Conservation (phyloP, 306 rosid genomes). For the Quercus cerris region DNA sequence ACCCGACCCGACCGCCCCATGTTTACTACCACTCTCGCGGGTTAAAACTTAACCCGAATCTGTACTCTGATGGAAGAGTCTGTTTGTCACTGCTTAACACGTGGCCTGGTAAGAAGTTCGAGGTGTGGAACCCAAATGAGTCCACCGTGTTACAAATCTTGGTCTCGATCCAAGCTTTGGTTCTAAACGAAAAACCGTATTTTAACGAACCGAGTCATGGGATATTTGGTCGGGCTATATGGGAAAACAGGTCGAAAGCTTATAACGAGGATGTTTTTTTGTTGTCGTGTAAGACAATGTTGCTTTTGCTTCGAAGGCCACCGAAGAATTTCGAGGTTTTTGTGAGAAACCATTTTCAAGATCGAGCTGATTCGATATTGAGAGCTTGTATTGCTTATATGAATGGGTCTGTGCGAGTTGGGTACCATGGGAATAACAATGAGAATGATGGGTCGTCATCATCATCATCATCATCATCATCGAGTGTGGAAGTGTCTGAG, state of each 20-base stretch:
- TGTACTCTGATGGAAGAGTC: slow-evolving; percentile 25
- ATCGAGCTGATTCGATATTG: slow-evolving; percentile 24
- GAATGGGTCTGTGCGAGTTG: slow-evolving; percentile 27
- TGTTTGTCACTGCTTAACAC: slow-evolving; percentile 63
- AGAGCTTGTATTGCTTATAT: slow-evolving; percentile 41
- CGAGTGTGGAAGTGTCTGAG: neutral
- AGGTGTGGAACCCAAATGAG: slow-evolving; percentile 37
- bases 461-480: too few species aligned
- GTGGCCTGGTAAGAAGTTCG: slow-evolving; percentile 16
- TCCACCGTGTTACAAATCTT: slow-evolving; percentile 56
- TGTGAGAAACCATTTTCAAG: slow-evolving; percentile 9
- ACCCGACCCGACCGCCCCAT: slow-evolving; percentile 41
- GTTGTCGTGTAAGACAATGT: slow-evolving; percentile 12
- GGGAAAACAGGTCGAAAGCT: slow-evolving; percentile 9
- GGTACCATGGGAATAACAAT: slow-evolving; percentile 2
- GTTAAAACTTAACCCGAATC: slow-evolving; percentile 33
- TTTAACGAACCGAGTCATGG: slow-evolving; percentile 44
- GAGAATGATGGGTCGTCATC: too few species aligned
- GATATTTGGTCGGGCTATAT: neutral
- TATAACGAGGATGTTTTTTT: slow-evolving; percentile 35
- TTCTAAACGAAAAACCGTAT: slow-evolving; percentile 49
- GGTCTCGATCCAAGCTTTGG: slow-evolving; percentile 56
- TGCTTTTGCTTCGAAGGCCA: slow-evolving; percentile 19
- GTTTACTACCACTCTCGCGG: slow-evolving; percentile 44
- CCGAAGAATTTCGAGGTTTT: slow-evolving; percentile 38